phyloP scores from a whole-genome alignment of 2,329 filamentous ascomycete genomes.

The Fusarium staphyleae region DNA sequence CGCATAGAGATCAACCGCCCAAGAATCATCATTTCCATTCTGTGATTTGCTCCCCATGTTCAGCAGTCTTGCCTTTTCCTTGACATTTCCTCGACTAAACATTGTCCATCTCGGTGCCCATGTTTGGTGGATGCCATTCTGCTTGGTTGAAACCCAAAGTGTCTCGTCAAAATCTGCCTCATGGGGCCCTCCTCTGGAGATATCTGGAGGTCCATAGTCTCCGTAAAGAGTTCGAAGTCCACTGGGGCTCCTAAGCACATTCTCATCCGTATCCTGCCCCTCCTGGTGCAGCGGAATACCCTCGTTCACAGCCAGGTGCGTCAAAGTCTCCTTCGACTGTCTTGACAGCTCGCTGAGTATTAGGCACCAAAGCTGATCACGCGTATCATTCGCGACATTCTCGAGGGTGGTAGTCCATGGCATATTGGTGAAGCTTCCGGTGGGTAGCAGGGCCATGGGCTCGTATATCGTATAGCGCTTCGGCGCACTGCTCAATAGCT shows the following conservation, averaged over 20 bases:
- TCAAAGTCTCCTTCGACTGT: constrained; percentile 53
- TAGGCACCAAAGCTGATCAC: constrained; percentile 53
- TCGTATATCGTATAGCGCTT: constrained; percentile 68
- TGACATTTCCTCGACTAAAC: constrained; percentile 91
- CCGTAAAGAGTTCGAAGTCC: constrained; percentile 75
- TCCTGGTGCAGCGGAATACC: constrained; percentile 61
- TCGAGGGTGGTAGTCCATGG: constrained; percentile 52
- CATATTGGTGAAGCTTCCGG: constrained; percentile 59
- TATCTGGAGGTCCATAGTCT: constrained; percentile 69
- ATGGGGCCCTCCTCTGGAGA: constrained; percentile 41
- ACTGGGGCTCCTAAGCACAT: constrained; percentile 76
- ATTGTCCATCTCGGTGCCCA: constrained; percentile 94
- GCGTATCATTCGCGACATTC: constrained; percentile 33
- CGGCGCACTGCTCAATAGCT: constrained; percentile 54
- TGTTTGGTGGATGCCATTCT: constrained; percentile 81
- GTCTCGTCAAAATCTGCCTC: constrained; percentile 67
- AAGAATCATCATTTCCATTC: constrained; percentile 42
- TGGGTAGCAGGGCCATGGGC: constrained; percentile 66
- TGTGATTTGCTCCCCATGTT: constrained; percentile 48
- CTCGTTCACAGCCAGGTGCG: constrained; percentile 67
- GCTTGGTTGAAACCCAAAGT: constrained; percentile 80
- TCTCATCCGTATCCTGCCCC: constrained; percentile 54
- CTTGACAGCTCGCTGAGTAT: constrained; percentile 58
- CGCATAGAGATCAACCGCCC: constrained; percentile 83
- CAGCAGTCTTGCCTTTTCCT: constrained; percentile 83